Evolutionary conservation across 257 asterid species (phyloP).

Genomic region (Striga asiatica): DNA sequence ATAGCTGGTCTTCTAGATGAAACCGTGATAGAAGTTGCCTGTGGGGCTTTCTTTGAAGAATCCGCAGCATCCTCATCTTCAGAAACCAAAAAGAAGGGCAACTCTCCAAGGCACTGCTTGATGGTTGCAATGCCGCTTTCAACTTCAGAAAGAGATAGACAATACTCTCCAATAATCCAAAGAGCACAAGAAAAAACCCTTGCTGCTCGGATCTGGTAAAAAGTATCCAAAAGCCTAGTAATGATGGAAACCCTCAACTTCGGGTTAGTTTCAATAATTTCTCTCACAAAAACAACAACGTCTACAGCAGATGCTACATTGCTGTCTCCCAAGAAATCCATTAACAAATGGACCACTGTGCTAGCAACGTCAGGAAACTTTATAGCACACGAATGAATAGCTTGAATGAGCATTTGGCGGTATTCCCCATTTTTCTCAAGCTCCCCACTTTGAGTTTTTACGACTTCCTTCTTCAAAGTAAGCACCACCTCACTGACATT

Average conservation of each 20-base stretch:
- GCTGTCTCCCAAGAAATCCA: slow-evolving; percentile 99
- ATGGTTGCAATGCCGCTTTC: slow-evolving; percentile 83
- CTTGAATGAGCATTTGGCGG: slow-evolving; percentile 98
- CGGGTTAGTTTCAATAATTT: slow-evolving; percentile 92
- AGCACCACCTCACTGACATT: slow-evolving; percentile 92
- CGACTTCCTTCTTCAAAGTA: slow-evolving; percentile 88
- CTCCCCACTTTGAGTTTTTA: slow-evolving; percentile 92
- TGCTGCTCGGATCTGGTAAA: slow-evolving; percentile 97
- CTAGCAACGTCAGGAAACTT: slow-evolving; percentile 98
- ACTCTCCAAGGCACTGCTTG: slow-evolving; percentile 95
- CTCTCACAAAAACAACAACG: slow-evolving; percentile 85
- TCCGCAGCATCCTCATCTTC: slow-evolving; percentile 77
- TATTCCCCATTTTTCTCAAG: slow-evolving; percentile 93
- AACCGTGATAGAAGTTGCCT: slow-evolving; percentile 61
- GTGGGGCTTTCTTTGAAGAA: slow-evolving; percentile 70
- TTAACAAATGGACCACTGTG: slow-evolving; percentile 93
- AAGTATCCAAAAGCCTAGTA: slow-evolving; percentile 86
- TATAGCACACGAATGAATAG: slow-evolving; percentile 93
- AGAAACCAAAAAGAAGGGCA: slow-evolving; percentile 75
- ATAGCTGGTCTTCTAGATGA: slow-evolving; percentile 94
- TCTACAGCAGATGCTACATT: slow-evolving; percentile 97
- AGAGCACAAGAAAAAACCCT: slow-evolving; percentile 95
- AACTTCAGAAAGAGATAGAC: slow-evolving; percentile 84
- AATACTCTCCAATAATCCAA: slow-evolving; percentile 97
- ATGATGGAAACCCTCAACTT: slow-evolving; percentile 83